Evolutionary conservation across 2,329 filamentous ascomycete genomes (phyloP), one percentile per base, ranked within the genome.

Genomic region (Cercospora canescens): DNA sequence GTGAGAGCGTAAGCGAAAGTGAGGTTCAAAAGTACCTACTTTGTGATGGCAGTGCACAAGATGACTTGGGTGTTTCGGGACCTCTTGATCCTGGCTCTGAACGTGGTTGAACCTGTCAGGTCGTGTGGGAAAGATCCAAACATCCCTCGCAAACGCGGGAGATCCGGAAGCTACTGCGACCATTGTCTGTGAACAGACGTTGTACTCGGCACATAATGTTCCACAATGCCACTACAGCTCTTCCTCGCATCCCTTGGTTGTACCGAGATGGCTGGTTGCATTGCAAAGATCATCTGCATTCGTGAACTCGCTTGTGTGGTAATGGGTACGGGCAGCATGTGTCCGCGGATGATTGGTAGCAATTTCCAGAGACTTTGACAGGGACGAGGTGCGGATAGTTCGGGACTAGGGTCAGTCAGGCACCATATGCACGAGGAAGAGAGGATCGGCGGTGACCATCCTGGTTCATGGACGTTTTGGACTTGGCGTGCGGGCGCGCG

Each of bases 331-430:
- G 18, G 26, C 16, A 21, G 45, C 18, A 18, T 48, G 16, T 39
- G 37, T 24, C 37, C 32, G 11, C 12, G 34, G 39, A 48, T 50
- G 57, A 59, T 59, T 59, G 56, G 56, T 28, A 41, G 56, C 35
- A 21, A 60, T 60, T 32, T 60, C 57, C 57, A 48, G 37, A 60
- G 39, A 60, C 57, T 60, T 60, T 60, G 39, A 12, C 21, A 59
- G 56, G 56, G 56, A 39, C 56, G 56, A 59, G 56, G 57, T 52
- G 26, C 45, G 24, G 45, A 28, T 30, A 28, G 24, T 52, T 28
- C 45, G 45, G 45, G 45, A 52, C 32, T n/a, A 12, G 14, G 45
- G 24, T 52, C n/a, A 28, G 45, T 26, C 45, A 50, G 14, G 45
- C 45, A 50, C 45, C 12, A 50, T 6, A 16, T 26, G 45, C 24